Base-by-base conservation (phyloP, 164 flowering plant genomes). In the grape (Vitis vinifera) region DNA sequence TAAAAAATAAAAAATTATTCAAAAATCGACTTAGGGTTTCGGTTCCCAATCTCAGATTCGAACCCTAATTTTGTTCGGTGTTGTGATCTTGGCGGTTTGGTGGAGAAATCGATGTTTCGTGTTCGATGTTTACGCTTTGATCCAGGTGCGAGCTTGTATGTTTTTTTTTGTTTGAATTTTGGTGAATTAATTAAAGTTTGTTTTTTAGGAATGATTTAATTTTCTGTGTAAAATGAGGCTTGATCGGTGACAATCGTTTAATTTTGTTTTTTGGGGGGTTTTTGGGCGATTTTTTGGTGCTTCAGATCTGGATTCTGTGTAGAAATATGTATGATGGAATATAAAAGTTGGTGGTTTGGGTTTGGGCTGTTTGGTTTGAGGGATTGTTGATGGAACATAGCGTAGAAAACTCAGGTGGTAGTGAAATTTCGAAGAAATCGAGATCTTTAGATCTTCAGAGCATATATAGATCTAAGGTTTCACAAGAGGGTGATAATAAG, bases 321-420 rank as follows among this genome's bases (percentile, higher is more conserved):
- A 53, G 63, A 63, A 70, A 75, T 49, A 69, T 82, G 85, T 70
- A 78, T 79, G 85, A 82, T 88, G 91, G 87, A 72, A 70, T 68
- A 64, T 84, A 83, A 79, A 77, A 72, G 59, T 77, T 74, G 66
- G 85, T 78, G 74, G 37, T 65, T 80, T 75, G 62, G 59, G 71
- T 75, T 68, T 68, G 66, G 59, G 66, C 73, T 63, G 19, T 63
- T 72, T 77, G 78, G 80, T 51, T 80, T 77, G 79, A 69, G 76
- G 67, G 51, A 62, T 75, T 74, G 85, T 91, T 80, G 87, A 93
- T 90, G 98, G 98, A 90, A 81, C 73, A 68, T 82, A 86, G 85
- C 63, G 73, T 75, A 70, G 88, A 70, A 55, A 78, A 58, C 59
- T 71, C 84, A 69, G 81, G 81, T 80, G 86, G 79, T 30, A 49